phyloP scores from a whole-genome alignment of 306 rosid species.

The Carpinus fangiana region DNA sequence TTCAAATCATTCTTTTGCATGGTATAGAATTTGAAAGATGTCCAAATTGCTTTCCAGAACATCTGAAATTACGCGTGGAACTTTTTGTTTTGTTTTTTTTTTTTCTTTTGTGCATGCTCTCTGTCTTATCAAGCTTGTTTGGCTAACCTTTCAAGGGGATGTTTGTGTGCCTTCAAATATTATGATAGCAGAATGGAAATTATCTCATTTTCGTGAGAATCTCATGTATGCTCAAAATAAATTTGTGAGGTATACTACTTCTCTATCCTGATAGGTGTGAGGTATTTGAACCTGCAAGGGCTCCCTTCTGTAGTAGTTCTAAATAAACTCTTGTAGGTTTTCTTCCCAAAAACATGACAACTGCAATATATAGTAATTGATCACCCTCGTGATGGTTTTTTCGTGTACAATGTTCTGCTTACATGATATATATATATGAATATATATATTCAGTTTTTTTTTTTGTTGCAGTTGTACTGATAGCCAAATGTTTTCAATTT shows the following conservation, averaged over 20 bases:
- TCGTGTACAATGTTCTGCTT: background rate
- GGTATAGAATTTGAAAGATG: too few species aligned
- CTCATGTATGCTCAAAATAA: background rate
- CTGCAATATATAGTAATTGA: background rate
- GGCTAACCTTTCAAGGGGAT: background rate
- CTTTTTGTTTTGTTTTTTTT: too few species aligned
- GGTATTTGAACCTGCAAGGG: background rate
- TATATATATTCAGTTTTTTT: background rate
- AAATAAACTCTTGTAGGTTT: background rate
- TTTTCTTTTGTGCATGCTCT: too few species aligned
- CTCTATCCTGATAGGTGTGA: background rate
- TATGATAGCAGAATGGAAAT: background rate
- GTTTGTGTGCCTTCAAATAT: background rate
- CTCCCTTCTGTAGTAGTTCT: background rate
- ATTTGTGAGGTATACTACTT: background rate
- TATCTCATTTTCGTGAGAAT: background rate
- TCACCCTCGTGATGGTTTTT: background rate
- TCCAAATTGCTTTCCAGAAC: too few species aligned
- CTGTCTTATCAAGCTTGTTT: background rate
- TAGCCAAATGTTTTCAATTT: slow-evolving; percentile 17
- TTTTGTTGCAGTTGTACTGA: slow-evolving; percentile 1
- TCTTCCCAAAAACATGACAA: background rate
- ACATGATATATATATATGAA: background rate
- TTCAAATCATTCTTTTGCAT: too few species aligned
- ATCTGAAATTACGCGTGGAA: too few species aligned